Conservation (phyloP, 2,329 filamentous ascomycete genomes). For the Myriosclerotinia curreyana region DNA sequence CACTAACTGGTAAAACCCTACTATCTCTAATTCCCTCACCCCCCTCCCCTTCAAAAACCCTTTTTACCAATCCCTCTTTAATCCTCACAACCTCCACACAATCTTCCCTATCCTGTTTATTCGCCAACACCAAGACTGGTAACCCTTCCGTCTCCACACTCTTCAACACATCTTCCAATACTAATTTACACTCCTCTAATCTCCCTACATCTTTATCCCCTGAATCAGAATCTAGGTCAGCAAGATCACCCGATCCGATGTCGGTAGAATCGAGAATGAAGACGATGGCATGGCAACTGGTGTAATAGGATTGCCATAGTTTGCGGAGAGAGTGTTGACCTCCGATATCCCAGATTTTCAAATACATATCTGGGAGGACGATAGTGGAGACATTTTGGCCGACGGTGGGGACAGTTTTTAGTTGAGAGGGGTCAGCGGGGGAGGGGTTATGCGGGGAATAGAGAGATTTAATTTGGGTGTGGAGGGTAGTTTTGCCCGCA, state of each 20-base stretch:
- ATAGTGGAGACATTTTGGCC: constrained; percentile 96
- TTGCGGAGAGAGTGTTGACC: constrained; percentile 85
- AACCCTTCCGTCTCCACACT: constrained; percentile 87
- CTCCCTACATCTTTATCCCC: constrained; percentile 50
- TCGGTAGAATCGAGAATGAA: constrained; percentile 97
- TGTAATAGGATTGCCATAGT: constrained; percentile 95
- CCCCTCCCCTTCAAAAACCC: constrained; percentile 93
- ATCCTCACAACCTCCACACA: constrained; percentile 96
- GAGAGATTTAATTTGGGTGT: constrained; percentile 91
- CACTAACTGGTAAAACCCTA: constrained; percentile 84
- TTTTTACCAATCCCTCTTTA: constrained; percentile 93
- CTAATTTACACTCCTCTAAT: constrained; percentile 82
- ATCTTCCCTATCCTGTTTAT: constrained; percentile 97
- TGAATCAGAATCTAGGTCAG: constrained; percentile 4
- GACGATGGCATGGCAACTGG: constrained; percentile 90
- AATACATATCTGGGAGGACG: constrained; percentile 86
- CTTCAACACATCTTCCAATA: constrained; percentile 86
- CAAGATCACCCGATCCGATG: constrained; percentile 67
- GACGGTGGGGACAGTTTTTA: constrained; percentile 91
- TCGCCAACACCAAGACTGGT: constrained; percentile 86
- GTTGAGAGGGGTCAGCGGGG: constrained; percentile 58
- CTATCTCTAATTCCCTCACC: constrained; percentile 83
- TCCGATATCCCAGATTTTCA: constrained; percentile 98
- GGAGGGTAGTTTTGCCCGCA: constrained; percentile 96
- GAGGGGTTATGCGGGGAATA: constrained; percentile 63